Base-by-base conservation (phyloP, 768 basidiomycete species). In the Tylopilus plumbeoviolaceoides region DNA sequence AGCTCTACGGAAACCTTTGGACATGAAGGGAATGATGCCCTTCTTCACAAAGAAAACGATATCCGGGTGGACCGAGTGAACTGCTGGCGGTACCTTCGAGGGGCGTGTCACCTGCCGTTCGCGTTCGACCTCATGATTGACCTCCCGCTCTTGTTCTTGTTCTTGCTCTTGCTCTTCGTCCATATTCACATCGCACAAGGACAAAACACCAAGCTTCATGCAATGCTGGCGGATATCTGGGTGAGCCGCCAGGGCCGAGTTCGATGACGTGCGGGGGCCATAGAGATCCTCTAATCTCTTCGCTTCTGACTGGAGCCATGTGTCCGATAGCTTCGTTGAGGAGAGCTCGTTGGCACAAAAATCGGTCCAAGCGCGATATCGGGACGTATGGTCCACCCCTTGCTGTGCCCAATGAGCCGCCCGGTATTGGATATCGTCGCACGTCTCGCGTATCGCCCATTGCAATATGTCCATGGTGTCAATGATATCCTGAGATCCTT, bases 361-460 rank as follows among this genome's bases (percentile, higher is more conserved):
- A 7, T 35, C 31, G 8, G 47, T 50, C 65, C 65, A 66, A 38
- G 44, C 54, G 1, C 25, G 27, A 40, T 59, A 59, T 28, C 65
- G 63, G 4, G 39, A 44, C 0, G 38, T 20, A 25, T 63, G 66
- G 25, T 66, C 56, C 5, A 39, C 56, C 31, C 63, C 65, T 48
- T 79, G 78, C 36, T 73, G 66, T 21, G 64, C 70, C 78, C 78
- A 79, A 33, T 70, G 72, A 15, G 73, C 64, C 41, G 68, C 63
- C 47, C 74, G 60, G 9, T 67, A 69, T n/a, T 72, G 59, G 28
- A 79, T 74, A 23, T 77, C 68, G 1, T 50, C 47, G 46, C 77
- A 80, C 3, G 78, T 77, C 57, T 75, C 71, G 0, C 50, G 55
- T 64, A 80, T 76, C 1, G 67, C 61, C 80, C 80, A 81, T 7